Evolutionary conservation across 768 basidiomycete genomes (phyloP).

Genomic region (Lentinula guzmanii): DNA sequence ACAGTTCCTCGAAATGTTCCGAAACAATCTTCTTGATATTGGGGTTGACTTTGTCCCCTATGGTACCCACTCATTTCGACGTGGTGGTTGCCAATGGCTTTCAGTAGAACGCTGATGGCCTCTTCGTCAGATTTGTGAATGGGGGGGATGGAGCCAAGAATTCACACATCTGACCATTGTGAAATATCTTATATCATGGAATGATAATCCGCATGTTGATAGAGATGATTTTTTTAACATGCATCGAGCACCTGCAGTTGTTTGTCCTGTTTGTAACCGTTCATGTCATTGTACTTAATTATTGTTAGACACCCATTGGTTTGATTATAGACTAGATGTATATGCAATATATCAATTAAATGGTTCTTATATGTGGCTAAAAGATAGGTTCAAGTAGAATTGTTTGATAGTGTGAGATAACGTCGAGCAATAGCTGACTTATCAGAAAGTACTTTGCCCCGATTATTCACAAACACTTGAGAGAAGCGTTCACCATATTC

Average conservation of each 20-base stretch:
- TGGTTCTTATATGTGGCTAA: too few relatives aligned
- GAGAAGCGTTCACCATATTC: background rate
- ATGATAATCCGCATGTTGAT: background rate
- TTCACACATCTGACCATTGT: background rate
- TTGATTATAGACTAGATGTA: background rate
- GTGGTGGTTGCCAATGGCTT: constrained; percentile 24
- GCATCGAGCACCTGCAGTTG: constrained; percentile 5
- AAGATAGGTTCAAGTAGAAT: too few relatives aligned
- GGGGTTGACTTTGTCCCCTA: constrained; percentile 17
- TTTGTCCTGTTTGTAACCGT: constrained; percentile 14
- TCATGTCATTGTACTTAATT: constrained; percentile 13
- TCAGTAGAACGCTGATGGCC: constrained; percentile 19
- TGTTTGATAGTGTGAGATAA: background rate
- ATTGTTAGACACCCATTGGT: background rate
- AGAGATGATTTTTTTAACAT: constrained; percentile 19
- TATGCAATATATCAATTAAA: too few relatives aligned
- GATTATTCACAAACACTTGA: background rate
- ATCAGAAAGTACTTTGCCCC: background rate
- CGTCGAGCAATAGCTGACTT: background rate
- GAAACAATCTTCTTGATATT: constrained; percentile 22
- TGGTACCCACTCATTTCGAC: constrained; percentile 22
- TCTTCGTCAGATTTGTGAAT: constrained; percentile 20
- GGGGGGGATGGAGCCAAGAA: constrained; percentile 25
- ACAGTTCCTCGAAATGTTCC: constrained; percentile 18
- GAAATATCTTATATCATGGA: too few relatives aligned